These are phyloP conservation scores for Dioscorea cayenensis DNA, from an alignment of 116 monocot species.

Conservation along the genomic window DNA sequence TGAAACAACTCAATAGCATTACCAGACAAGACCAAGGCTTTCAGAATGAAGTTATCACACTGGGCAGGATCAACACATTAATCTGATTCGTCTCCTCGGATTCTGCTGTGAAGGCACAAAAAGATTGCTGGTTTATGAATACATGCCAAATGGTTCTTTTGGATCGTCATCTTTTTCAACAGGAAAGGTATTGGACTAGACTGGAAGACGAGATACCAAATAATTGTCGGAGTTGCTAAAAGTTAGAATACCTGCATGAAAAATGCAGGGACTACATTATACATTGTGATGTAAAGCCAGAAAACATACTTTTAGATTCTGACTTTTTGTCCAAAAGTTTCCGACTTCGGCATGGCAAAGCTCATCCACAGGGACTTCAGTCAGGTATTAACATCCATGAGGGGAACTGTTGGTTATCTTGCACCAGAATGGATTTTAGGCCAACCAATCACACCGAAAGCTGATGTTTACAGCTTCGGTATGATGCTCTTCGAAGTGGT, in stretches of 20 bases:
- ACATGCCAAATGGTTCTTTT: not conserved
- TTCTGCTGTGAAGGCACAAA: not conserved
- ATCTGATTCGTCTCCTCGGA: not conserved
- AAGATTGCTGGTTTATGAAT: not conserved
- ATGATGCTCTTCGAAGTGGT: slow-evolving; percentile 16
- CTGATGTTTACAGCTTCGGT: slow-evolving; percentile 9
- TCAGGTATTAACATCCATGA: not conserved
- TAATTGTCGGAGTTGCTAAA: not conserved
- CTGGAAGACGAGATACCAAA: not conserved
- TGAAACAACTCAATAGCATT: not conserved
- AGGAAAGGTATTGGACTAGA: not conserved
- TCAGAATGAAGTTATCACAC: not conserved
- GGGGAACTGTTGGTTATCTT: slow-evolving; percentile 1
- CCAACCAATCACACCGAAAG: not conserved
- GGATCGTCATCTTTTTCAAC: not conserved
- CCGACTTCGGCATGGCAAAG: slow-evolving; percentile 7
- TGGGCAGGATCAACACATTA: not conserved
- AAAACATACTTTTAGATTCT: slow-evolving; percentile 8
- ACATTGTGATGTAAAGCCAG: slow-evolving; percentile 11
- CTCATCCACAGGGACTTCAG: slow-evolving; percentile 2
- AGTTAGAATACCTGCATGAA: not conserved
- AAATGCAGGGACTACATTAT: slow-evolving; percentile 3
- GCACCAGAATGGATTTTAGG: slow-evolving; percentile 8
- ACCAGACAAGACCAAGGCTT: not conserved
- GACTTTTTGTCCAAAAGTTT: slow-evolving; percentile 1